phyloP scores from a whole-genome alignment of 805 yeast species.

The Ogataea trehaloabstinens region DNA sequence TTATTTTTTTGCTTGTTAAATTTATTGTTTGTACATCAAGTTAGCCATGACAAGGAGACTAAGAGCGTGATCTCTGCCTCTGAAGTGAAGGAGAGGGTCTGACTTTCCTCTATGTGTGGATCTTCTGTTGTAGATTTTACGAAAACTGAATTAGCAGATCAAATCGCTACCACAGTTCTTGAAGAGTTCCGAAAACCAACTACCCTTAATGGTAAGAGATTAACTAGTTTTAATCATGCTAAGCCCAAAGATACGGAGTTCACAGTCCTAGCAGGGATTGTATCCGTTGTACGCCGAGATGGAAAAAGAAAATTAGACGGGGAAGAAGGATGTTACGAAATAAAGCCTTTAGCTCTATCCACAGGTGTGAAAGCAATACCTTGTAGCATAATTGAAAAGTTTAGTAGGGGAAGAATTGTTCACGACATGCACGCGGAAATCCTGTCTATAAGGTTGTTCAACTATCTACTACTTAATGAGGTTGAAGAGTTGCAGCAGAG shows the following conservation, averaged over 20 bases:
- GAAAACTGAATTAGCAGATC: constrained; percentile 11
- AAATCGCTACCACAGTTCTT: constrained; percentile 14
- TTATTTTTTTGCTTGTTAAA: constrained; percentile 1
- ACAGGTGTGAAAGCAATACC: constrained; percentile 87
- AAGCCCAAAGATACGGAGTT: constrained; percentile 77
- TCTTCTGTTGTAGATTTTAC: constrained; percentile 2
- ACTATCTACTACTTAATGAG: constrained; percentile 54
- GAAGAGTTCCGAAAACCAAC: constrained; percentile 16
- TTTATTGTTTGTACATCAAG: not conserved
- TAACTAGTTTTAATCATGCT: constrained; percentile 17
- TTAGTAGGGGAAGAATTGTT: constrained; percentile 52
- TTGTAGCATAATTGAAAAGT: constrained; percentile 36
- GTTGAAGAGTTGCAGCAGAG: constrained; percentile 25
- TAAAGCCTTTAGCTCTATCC: constrained; percentile 48
- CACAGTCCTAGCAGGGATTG: constrained; percentile 80
- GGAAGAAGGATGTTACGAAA: constrained; percentile 4
- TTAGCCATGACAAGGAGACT: too few relatives aligned
- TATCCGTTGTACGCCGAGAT: constrained; percentile 34
- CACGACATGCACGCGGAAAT: constrained; percentile 95
- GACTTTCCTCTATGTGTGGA: not conserved
- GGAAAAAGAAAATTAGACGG: constrained; percentile 7
- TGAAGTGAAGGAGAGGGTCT: too few relatives aligned
- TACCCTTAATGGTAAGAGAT: constrained; percentile 6
- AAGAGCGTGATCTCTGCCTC: too few relatives aligned
- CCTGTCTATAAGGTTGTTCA: constrained; percentile 67